Evolutionary conservation across 108 stramenopile genomes (phyloP).

Genomic region (Skeletonema menzelii): DNA sequence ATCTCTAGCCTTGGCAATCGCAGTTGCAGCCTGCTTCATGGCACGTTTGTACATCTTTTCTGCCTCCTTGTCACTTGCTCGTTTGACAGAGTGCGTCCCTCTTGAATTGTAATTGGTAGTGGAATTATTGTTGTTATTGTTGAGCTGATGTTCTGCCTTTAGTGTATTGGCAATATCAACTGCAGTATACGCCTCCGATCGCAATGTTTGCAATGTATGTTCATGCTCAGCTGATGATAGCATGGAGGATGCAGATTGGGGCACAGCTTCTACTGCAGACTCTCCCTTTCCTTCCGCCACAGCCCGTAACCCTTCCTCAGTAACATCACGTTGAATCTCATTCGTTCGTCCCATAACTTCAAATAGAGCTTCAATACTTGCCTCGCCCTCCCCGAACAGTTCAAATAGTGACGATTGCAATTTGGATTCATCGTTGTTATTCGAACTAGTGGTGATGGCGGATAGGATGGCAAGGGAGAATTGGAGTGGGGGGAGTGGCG

Average conservation of each 20-base stretch:
- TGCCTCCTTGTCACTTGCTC: slow-evolving; percentile 54
- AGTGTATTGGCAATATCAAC: slow-evolving; percentile 61
- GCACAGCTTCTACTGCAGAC: background rate
- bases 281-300: background rate
- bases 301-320: background rate
- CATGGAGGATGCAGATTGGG: slow-evolving; percentile 21
- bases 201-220: slow-evolving; percentile 35
- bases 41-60: slow-evolving; percentile 70
- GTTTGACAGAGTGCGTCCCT: slow-evolving; percentile 65
- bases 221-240: slow-evolving; percentile 34
- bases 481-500: slow-evolving; percentile 22
- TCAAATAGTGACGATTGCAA: slow-evolving; percentile 29
- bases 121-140: background rate
- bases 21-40: slow-evolving; percentile 60
- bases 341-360: slow-evolving; percentile 15
- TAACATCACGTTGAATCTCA: background rate
- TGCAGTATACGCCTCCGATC: slow-evolving; percentile 68
- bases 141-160: slow-evolving; percentile 41
- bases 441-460: background rate
- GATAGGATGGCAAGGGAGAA: slow-evolving; percentile 15
- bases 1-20: slow-evolving; percentile 61
- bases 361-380: slow-evolving; percentile 20
- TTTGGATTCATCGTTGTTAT: slow-evolving; percentile 13
- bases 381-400: slow-evolving; percentile 25
- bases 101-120: background rate